Evolutionary conservation across 1,284 basidiomycete species (phyloP).

Genomic region (Microbotryomycetes sp.): DNA sequence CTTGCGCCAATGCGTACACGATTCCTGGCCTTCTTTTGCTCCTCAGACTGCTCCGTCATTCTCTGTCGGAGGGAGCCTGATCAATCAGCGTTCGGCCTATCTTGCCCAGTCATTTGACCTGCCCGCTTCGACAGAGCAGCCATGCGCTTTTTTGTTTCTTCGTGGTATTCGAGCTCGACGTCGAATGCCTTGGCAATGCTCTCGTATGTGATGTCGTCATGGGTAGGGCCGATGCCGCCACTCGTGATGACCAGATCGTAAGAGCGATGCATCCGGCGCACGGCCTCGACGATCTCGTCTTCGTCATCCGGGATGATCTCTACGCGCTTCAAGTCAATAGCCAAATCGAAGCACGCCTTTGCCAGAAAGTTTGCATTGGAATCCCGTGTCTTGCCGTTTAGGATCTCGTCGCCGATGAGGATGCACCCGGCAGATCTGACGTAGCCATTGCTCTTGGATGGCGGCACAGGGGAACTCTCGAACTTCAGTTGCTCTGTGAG

Average conservation of each 20-base stretch:
- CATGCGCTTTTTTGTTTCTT: slow-evolving; percentile 76
- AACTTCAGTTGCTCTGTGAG: slow-evolving; percentile 39
- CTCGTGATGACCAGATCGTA: slow-evolving; percentile 85
- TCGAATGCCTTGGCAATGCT: slow-evolving; percentile 72
- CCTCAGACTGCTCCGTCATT: slow-evolving; percentile 4
- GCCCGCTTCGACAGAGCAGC: slow-evolving; percentile 50
- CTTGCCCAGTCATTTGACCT: background rate
- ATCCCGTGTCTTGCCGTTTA: slow-evolving; percentile 71
- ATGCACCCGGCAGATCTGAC: slow-evolving; percentile 65
- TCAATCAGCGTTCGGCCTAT: too few relatives aligned
- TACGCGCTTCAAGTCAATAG: slow-evolving; percentile 73
- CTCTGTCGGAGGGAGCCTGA: background rate
- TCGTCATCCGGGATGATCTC: slow-evolving; percentile 89
- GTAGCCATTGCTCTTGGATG: slow-evolving; percentile 59
- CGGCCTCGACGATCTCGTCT: slow-evolving; percentile 80
- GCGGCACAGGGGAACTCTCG: slow-evolving; percentile 52
- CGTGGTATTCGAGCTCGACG: slow-evolving; percentile 56
- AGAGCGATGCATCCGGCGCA: slow-evolving; percentile 64
- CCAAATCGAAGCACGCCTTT: slow-evolving; percentile 72
- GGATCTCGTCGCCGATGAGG: slow-evolving; percentile 55
- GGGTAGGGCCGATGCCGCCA: slow-evolving; percentile 61
- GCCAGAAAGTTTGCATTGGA: slow-evolving; percentile 57
- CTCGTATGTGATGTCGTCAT: slow-evolving; percentile 26
- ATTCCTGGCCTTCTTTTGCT: slow-evolving; percentile 29
- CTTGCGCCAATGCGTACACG: background rate